Conservation (phyloP, 139 green algal genomes). For the Axilococcus clingmanii region DNA sequence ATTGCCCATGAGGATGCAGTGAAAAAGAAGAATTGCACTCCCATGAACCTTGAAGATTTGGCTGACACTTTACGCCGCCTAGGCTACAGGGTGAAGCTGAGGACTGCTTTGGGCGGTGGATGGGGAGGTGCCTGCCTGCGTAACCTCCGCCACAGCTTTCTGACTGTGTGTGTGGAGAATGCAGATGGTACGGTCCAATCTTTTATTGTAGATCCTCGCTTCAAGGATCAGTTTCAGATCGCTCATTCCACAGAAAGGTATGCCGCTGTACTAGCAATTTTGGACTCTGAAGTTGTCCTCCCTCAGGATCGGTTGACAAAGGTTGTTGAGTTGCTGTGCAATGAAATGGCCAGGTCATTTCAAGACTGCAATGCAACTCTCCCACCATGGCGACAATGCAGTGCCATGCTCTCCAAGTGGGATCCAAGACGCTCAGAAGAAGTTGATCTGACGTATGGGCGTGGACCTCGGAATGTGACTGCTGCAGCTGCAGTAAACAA, state of each 20-base stretch:
- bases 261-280: slow-evolving; percentile 20
- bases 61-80: slow-evolving; percentile 26
- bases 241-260: slow-evolving; percentile 34
- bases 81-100: slow-evolving; percentile 31
- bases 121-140: slow-evolving; percentile 41
- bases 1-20: slow-evolving; percentile 12
- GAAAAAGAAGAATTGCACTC: neutral
- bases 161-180: slow-evolving; percentile 22
- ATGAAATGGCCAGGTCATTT: slow-evolving; percentile 40
- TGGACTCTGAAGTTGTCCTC: slow-evolving; percentile 27
- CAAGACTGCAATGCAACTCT: slow-evolving; percentile 22
- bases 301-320: slow-evolving; percentile 15
- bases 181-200: neutral
- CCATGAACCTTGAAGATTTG: slow-evolving; percentile 14
- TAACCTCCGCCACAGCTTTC: slow-evolving; percentile 54
- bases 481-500: slow-evolving; percentile 5
- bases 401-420: slow-evolving; percentile 54
- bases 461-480: neutral
- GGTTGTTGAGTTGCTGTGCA: slow-evolving; percentile 35
- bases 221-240: slow-evolving; percentile 56
- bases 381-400: slow-evolving; percentile 40
- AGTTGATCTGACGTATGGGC: slow-evolving; percentile 10
- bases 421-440: slow-evolving; percentile 36
- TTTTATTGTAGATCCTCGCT: slow-evolving; percentile 40
- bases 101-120: slow-evolving; percentile 37